Conservation (phyloP, 148 eudicot species). For the Rhododendron molle region DNA sequence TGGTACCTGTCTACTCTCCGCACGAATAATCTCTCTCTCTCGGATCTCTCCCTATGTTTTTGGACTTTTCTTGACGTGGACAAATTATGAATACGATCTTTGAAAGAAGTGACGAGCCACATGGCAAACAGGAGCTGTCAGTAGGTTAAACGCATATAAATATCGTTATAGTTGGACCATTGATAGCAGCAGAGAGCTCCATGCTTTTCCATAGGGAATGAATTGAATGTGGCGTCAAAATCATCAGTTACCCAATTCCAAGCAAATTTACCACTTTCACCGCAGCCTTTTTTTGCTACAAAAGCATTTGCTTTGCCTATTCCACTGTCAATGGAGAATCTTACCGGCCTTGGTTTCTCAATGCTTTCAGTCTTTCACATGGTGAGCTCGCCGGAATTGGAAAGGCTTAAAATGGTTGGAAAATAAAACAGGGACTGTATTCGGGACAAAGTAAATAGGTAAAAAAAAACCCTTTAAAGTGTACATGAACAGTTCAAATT, state of each 20-base stretch:
- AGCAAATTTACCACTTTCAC: not conserved
- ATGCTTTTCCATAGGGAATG: not conserved
- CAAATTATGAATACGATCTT: not conserved
- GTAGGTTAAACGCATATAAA: not conserved
- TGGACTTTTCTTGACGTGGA: not conserved
- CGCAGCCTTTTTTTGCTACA: not conserved
- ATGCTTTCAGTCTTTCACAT: too few relatives aligned
- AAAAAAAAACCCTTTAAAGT: too few relatives aligned
- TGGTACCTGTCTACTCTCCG: too few relatives aligned
- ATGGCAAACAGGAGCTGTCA: not conserved
- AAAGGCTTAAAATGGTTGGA: too few relatives aligned
- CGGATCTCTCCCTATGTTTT: too few relatives aligned
- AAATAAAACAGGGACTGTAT: too few relatives aligned
- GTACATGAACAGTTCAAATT: too few relatives aligned
- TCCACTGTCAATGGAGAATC: not conserved
- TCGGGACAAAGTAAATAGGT: too few relatives aligned
- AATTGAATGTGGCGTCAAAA: not conserved
- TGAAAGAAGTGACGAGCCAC: not conserved
- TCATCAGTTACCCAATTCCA: not conserved
- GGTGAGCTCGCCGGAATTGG: too few relatives aligned
- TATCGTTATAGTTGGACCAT: not conserved
- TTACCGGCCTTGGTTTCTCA: not conserved
- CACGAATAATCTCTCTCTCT: too few relatives aligned
- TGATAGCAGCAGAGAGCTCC: not conserved
- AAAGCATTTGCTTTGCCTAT: too few relatives aligned